Evolutionary conservation across 2,329 filamentous ascomycete species (phyloP).

Genomic region (Colletotrichum zoysiae): DNA sequence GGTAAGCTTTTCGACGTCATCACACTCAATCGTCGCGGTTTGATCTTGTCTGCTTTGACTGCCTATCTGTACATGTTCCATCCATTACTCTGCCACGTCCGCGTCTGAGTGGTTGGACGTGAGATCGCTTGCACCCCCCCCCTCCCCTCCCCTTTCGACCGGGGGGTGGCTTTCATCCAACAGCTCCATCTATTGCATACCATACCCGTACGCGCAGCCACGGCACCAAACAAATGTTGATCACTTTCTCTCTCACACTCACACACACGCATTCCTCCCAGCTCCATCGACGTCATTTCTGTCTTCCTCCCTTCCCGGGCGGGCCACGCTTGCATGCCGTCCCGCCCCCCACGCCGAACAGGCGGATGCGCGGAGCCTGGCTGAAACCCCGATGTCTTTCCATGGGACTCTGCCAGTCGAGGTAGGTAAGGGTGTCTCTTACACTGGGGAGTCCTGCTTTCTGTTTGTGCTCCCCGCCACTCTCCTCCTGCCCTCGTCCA

Average conservation of each 20-base stretch:
- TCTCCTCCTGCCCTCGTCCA: not conserved
- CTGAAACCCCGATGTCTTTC: not conserved
- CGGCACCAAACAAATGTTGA: not conserved
- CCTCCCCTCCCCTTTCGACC: not conserved
- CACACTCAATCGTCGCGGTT: not conserved
- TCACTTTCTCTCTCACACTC: not conserved
- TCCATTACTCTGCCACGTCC: not conserved
- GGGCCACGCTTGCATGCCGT: not conserved
- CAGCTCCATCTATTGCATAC: conserved; percentile 5
- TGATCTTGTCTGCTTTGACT: conserved; percentile 20
- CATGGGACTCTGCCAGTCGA: conserved; percentile 22
- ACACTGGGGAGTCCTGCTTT: conserved; percentile 3
- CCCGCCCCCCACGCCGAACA: not conserved
- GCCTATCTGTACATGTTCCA: not conserved
- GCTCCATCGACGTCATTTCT: conserved; percentile 6
- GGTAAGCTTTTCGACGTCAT: conserved; percentile 25
- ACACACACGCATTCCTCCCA: not conserved
- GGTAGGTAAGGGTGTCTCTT: not conserved
- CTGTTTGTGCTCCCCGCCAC: not conserved
- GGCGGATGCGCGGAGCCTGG: not conserved
- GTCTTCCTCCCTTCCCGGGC: not conserved
- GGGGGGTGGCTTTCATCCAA: conserved; percentile 8
- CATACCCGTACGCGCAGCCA: not conserved
- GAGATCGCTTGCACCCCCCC: not conserved
- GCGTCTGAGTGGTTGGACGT: not conserved